A percentile compares a stretch with the other conserved stretches of the same genome.
Evolutionary conservation across 2,329 filamentous ascomycete genomes (phyloP).

Genomic region (Aspergillus aculeatinus): DNA sequence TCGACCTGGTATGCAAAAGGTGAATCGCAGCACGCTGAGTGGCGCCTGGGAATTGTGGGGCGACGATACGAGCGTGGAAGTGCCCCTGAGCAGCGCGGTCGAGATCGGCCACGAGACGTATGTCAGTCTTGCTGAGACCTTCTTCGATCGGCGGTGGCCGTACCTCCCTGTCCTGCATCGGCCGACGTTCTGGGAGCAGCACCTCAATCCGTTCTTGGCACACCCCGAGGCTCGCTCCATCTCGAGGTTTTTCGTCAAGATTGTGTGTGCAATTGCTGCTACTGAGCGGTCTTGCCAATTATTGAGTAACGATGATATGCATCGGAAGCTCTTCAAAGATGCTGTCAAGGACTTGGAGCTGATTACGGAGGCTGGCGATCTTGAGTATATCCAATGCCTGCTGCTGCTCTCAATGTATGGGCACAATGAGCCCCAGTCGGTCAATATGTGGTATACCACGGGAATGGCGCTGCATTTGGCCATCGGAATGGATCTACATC

Average conservation of each 20-base stretch:
- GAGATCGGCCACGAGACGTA: conserved; percentile 2
- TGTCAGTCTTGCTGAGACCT: conserved; percentile 16
- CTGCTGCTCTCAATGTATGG: conserved; percentile 28
- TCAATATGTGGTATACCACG: conserved; percentile 26
- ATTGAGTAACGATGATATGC: not conserved
- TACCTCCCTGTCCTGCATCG: conserved; percentile 26
- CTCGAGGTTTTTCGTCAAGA: conserved; percentile 23
- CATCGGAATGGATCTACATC: conserved; percentile 24
- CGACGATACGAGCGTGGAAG: not conserved
- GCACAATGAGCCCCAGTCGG: conserved; percentile 26
- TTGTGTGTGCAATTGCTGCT: conserved; percentile 24
- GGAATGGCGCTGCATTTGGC: conserved; percentile 24
- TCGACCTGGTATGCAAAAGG: not conserved
- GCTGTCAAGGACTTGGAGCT: conserved; percentile 16
- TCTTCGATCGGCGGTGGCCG: conserved; percentile 28
- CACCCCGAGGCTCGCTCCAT: not conserved
- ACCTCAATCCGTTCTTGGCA: conserved; percentile 8
- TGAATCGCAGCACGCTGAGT: conserved; percentile 12
- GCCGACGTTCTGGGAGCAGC: conserved; percentile 18
- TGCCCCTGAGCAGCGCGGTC: not conserved
- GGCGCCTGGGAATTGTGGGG: conserved; percentile 18
- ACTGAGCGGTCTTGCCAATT: conserved; percentile 18
- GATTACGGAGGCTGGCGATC: conserved; percentile 19
- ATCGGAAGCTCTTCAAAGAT: conserved; percentile 11
- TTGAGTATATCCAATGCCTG: conserved; percentile 27